A percentile compares a stretch with the other conserved stretches of the same genome.
Conservation (phyloP, 345 rosid species). For the Eucalyptus cloeziana region DNA sequence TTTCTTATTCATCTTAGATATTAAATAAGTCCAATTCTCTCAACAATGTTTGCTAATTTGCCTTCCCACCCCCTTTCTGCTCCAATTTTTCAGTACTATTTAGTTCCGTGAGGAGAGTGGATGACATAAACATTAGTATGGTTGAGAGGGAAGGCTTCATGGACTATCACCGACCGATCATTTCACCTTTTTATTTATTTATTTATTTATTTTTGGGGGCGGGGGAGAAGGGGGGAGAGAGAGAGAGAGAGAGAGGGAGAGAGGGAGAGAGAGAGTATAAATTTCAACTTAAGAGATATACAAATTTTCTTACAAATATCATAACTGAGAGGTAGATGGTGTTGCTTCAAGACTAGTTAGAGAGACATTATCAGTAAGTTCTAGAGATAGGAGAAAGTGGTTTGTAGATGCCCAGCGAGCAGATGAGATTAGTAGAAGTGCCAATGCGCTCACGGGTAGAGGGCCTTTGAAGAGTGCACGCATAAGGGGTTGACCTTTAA, state of each 20-base stretch:
- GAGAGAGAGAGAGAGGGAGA: fast-evolving
- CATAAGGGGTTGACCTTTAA: not conserved
- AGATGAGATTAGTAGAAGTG: not conserved
- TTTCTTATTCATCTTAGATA: not conserved
- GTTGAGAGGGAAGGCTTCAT: not conserved
- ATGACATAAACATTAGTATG: not conserved
- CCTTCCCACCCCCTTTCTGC: not conserved
- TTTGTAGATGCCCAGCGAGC: not conserved
- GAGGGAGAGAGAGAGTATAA: not conserved
- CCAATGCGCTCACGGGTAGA: not conserved
- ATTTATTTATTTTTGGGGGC: not conserved
- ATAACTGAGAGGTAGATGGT: not conserved
- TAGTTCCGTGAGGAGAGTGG: not conserved
- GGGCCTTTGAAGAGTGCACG: not conserved
- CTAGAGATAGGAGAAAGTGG: not conserved
- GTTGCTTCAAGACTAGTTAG: not conserved
- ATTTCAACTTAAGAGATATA: not conserved
- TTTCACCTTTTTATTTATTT: not conserved
- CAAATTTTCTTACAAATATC: not conserved
- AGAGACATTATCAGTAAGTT: not conserved
- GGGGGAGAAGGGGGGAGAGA: not conserved
- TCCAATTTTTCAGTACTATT: not conserved
- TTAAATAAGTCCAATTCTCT: not conserved
- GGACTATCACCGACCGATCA: fast-evolving
- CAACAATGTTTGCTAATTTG: not conserved